Evolutionary conservation across 352 stramenopile genomes (phyloP).

Genomic region (Saprolegnia diclina): DNA sequence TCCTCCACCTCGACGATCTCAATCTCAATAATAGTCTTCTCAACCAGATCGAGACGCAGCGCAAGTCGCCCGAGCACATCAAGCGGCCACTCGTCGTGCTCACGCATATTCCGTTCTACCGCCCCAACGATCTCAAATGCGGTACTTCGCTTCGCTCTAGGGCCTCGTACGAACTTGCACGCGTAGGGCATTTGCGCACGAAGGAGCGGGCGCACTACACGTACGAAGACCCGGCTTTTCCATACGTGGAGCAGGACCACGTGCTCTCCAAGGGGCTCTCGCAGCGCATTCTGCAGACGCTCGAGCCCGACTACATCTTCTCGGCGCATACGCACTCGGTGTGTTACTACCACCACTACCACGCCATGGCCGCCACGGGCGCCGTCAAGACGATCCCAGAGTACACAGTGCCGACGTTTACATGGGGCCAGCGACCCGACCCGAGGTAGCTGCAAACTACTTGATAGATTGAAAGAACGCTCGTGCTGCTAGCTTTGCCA

Average conservation of each 20-base stretch:
- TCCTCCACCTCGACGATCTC: neutral
- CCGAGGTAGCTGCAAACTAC: conserved; percentile 50
- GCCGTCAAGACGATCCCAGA: conserved; percentile 32
- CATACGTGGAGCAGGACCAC: conserved; percentile 58
- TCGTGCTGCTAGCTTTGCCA: conserved; percentile 27
- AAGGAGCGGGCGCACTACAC: conserved; percentile 59
- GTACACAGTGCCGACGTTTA: conserved; percentile 69
- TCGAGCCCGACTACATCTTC: conserved; percentile 50
- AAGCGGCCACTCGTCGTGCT: conserved; percentile 19
- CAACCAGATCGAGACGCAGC: conserved; percentile 13
- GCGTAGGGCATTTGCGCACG: conserved; percentile 36
- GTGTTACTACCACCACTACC: conserved; percentile 45
- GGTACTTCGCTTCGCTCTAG: neutral
- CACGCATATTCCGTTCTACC: conserved; percentile 21
- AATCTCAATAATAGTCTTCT: conserved; percentile 10
- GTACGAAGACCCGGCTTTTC: conserved; percentile 66
- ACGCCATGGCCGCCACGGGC: neutral
- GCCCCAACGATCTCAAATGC: conserved; percentile 16
- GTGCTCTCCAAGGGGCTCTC: conserved; percentile 59
- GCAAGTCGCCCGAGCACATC: neutral
- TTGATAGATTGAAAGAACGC: neutral
- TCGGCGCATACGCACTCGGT: conserved; percentile 73
- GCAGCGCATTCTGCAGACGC: conserved; percentile 39
- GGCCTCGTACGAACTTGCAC: neutral
- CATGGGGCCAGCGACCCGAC: conserved; percentile 71